Percentiles rank a stretch among this genome's conserved stretches.
Conservation (phyloP, 225 moss, liverwort and hornwort species). For the Takakia lepidozioides region DNA sequence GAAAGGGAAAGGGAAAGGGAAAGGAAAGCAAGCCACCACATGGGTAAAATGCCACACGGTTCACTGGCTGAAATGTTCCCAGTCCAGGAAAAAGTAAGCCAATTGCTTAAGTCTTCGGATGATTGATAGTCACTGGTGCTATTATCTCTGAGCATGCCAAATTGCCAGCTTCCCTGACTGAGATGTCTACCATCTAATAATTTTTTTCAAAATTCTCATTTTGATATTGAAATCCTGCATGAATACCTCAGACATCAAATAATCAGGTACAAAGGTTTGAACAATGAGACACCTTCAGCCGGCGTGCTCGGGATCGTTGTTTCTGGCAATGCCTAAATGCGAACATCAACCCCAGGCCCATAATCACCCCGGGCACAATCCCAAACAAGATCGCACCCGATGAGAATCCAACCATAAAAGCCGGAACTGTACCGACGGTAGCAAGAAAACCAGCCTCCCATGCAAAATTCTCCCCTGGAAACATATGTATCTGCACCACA, state of each 20-base stretch:
- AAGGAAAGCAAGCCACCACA: no score
- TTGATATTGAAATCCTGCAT: neutral
- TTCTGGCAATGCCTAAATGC: conserved; percentile 1
- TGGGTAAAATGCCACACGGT: no score
- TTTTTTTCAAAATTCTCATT: neutral
- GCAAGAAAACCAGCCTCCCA: neutral
- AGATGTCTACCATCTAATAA: neutral
- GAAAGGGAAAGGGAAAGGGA: no score
- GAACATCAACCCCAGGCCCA: conserved; percentile 7
- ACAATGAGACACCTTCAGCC: conserved; percentile 4
- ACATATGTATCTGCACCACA: neutral
- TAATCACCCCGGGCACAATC: conserved; percentile 4
- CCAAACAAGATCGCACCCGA: conserved; percentile 10
- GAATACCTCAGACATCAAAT: no score
- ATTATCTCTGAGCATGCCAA: no score
- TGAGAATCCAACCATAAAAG: conserved; percentile 4
- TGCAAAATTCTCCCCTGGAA: conserved; percentile 4
- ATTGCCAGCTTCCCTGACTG: no score
- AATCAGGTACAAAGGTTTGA: no score
- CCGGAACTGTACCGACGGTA: conserved; percentile 4
- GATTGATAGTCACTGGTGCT: no score
- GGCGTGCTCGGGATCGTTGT: conserved; percentile 6
- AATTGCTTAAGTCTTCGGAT: no score
- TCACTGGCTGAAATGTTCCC: no score
- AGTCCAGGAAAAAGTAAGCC: no score